Percentiles rank a stretch among this genome's conserved stretches.
Conservation (phyloP, 1,284 basidiomycete species). For the Apiotrichum brassicae region DNA sequence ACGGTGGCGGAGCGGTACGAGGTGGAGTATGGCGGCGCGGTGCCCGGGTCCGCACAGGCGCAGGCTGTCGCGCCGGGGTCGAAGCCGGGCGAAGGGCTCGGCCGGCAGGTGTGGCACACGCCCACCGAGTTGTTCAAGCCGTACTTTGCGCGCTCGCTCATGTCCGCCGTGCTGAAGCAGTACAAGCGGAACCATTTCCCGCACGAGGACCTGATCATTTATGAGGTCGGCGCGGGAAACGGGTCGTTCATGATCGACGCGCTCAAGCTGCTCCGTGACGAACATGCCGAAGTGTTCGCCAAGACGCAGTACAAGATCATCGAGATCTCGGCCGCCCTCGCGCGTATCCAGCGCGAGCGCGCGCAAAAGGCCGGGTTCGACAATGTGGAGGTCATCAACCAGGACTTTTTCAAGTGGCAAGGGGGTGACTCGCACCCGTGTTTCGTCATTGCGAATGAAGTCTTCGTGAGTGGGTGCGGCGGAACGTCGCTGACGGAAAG, state of each 20-base stretch:
- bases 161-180: constrained; percentile 77
- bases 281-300: constrained; percentile 86
- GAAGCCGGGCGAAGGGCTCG: constrained; percentile 57
- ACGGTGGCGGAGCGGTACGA: constrained; percentile 70
- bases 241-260: constrained; percentile 88
- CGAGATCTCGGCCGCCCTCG: constrained; percentile 80
- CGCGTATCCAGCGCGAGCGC: constrained; percentile 61
- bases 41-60: constrained; percentile 19
- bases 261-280: constrained; percentile 67
- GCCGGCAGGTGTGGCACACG: constrained; percentile 96
- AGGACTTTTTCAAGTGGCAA: constrained; percentile 80
- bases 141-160: constrained; percentile 86
- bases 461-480: constrained; percentile 57
- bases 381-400: constrained; percentile 66
- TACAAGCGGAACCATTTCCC: constrained; percentile 93
- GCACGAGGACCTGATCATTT: constrained; percentile 89
- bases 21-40: constrained; percentile 24
- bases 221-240: constrained; percentile 97
- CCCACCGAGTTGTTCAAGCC: constrained; percentile 99
- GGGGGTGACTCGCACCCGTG: constrained; percentile 71
- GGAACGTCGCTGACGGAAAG: not conserved
- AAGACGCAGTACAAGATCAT: constrained; percentile 79
- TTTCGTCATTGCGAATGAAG: constrained; percentile 90
- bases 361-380: constrained; percentile 53
- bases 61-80: constrained; percentile 4